phyloP scores from a whole-genome alignment of 257 asterid genomes.

The Fraxinus cuspidata region DNA sequence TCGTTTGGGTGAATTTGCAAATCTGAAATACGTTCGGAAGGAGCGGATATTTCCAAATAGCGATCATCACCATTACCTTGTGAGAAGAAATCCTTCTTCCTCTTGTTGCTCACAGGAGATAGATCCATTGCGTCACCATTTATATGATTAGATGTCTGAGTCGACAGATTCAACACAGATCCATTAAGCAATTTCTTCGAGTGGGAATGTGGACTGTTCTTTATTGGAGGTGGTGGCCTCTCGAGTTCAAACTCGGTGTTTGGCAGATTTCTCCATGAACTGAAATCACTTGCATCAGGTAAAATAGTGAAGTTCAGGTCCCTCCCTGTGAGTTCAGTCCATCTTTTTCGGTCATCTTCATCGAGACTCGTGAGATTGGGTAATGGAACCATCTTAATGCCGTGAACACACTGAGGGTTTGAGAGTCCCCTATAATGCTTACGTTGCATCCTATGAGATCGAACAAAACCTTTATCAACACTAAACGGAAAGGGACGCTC shows the following conservation, averaged over 20 bases:
- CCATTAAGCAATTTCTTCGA: slow-evolving; percentile 61
- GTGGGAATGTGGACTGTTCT: slow-evolving; percentile 42
- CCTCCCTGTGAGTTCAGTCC: slow-evolving; percentile 71
- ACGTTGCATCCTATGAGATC: slow-evolving; percentile 77
- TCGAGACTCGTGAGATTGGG: slow-evolving; percentile 54
- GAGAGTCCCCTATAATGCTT: slow-evolving; percentile 76
- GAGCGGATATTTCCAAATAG: slow-evolving; percentile 34
- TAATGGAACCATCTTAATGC: slow-evolving; percentile 57
- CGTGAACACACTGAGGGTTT: slow-evolving; percentile 78
- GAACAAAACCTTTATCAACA: slow-evolving; percentile 65
- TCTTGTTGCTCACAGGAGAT: slow-evolving; percentile 51
- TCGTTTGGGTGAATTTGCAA: slow-evolving; percentile 45
- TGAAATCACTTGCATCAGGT: slow-evolving; percentile 60
- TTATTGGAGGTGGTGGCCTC: slow-evolving; percentile 41
- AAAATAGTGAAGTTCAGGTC: slow-evolving; percentile 52
- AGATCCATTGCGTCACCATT: slow-evolving; percentile 50
- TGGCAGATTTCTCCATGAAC: slow-evolving; percentile 69
- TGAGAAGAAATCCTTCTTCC: slow-evolving; percentile 54
- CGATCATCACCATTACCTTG: slow-evolving; percentile 52
- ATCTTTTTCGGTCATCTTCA: slow-evolving; percentile 66
- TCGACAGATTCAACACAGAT: slow-evolving; percentile 59
- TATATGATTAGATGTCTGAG: slow-evolving; percentile 44
- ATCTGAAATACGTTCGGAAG: slow-evolving; percentile 41
- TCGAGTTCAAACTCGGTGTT: slow-evolving; percentile 71
- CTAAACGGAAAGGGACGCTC: slow-evolving; percentile 75